Evolutionary conservation across 257 asterid genomes (phyloP).

Genomic region (Fraxinus anomala): DNA sequence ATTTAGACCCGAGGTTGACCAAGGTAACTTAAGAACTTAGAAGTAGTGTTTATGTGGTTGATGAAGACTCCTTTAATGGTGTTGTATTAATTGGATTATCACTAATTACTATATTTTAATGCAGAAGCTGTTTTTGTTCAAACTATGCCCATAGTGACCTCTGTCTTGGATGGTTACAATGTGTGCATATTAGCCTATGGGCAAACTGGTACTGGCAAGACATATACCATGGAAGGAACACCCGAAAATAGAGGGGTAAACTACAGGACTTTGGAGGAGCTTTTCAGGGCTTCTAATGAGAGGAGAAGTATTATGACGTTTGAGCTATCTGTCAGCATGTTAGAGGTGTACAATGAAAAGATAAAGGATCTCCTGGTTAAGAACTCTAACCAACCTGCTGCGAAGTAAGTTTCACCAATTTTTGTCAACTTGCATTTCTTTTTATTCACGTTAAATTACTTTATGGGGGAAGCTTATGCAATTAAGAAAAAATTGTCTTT

Average conservation of each 20-base stretch:
- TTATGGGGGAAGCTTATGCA: background rate
- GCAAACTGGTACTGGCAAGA: conserved; percentile 82
- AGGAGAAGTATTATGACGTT: conserved; percentile 65
- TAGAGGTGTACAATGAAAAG: conserved; percentile 97
- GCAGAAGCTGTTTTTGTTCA: conserved; percentile 78
- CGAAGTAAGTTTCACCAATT: conserved; percentile 63
- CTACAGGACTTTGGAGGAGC: conserved; percentile 81
- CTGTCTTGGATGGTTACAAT: conserved; percentile 91
- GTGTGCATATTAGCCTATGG: conserved; percentile 97
- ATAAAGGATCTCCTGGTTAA: conserved; percentile 86
- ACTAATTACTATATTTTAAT: conserved; percentile 19
- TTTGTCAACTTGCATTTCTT: conserved; percentile 15
- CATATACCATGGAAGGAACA: conserved; percentile 95
- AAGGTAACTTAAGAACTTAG: conserved; percentile 47
- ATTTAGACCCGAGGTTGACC: conserved; percentile 73
- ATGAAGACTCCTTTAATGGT: conserved; percentile 5
- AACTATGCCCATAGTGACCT: conserved; percentile 83
- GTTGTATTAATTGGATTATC: conserved; percentile 8
- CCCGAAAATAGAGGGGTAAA: conserved; percentile 88
- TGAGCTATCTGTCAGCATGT: conserved; percentile 86
- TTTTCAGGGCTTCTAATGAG: conserved; percentile 66
- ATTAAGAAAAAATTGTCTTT: background rate
- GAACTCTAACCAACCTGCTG: conserved; percentile 64
- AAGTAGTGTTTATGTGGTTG: background rate
- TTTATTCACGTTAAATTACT: background rate